Conservation (phyloP, 345 rosid species). For the Rhizophora mangle region DNA sequence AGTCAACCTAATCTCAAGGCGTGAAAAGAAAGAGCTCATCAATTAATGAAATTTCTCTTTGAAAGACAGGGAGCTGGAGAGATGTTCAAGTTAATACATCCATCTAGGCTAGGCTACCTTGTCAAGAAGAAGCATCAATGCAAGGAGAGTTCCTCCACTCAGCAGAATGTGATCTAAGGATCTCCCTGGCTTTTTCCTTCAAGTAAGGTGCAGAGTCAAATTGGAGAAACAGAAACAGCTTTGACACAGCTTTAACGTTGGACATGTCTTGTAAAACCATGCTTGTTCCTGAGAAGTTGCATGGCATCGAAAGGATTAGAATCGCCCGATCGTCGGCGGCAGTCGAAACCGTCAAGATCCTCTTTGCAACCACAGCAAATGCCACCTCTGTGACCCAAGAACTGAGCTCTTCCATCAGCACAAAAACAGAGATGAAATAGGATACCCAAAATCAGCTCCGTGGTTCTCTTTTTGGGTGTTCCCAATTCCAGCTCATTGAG, state of each 20-base stretch:
- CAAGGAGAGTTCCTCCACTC: conserved; percentile 68
- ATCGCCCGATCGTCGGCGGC: conserved; percentile 54
- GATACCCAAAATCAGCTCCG: conserved; percentile 55
- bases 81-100: too few species aligned
- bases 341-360: conserved; percentile 49
- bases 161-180: conserved; percentile 48
- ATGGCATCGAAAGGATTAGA: conserved; percentile 42
- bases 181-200: conserved; percentile 49
- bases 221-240: conserved; percentile 53
- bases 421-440: conserved; percentile 56
- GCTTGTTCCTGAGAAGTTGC: conserved; percentile 42
- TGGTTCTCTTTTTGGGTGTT: conserved; percentile 36
- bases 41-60: too few species aligned
- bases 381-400: conserved; percentile 49
- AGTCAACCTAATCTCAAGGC: too few species aligned
- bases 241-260: conserved; percentile 46
- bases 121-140: conserved; percentile 29
- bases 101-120: conserved; percentile 6
- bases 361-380: conserved; percentile 52
- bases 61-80: too few species aligned
- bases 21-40: too few species aligned
- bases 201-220: conserved; percentile 37
- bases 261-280: conserved; percentile 58
- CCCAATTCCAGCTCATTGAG: conserved; percentile 67
- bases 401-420: conserved; percentile 65